phyloP scores from a whole-genome alignment of 495 filamentous ascomycete species.

The Talaromyces ruber region DNA sequence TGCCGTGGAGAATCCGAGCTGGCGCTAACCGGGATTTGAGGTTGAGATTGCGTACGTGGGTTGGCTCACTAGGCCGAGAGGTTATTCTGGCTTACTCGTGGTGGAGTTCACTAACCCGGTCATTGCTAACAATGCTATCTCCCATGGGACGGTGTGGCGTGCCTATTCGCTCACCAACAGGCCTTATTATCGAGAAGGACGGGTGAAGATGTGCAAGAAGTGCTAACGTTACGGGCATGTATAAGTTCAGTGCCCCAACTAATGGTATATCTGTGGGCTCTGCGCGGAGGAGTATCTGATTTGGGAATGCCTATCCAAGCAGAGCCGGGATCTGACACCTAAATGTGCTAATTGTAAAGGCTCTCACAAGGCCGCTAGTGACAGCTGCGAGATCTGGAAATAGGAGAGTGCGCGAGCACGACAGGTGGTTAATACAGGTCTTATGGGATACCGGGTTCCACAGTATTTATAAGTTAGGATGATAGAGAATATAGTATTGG shows the following conservation, averaged over 20 bases:
- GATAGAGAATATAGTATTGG: not conserved
- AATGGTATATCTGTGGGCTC: slow-evolving; percentile 4
- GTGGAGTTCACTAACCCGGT: slow-evolving; percentile 14
- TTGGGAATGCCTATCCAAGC: slow-evolving; percentile 11
- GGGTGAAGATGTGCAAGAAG: slow-evolving; percentile 10
- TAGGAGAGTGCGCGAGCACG: not conserved
- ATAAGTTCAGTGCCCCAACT: slow-evolving; percentile 10
- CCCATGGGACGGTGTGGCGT: slow-evolving; percentile 8
- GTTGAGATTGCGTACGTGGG: not conserved
- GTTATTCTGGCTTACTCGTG: slow-evolving; percentile 9
- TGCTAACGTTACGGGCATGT: slow-evolving; percentile 14
- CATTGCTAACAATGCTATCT: slow-evolving; percentile 12
- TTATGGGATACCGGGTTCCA: not conserved
- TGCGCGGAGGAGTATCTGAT: slow-evolving; percentile 11
- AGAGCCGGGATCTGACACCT: not conserved
- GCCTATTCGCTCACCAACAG: slow-evolving; percentile 2
- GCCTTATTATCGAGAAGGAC: slow-evolving; percentile 9
- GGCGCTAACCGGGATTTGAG: not conserved
- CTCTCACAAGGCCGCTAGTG: not conserved
- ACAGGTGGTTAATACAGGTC: not conserved
- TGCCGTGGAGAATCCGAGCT: not conserved
- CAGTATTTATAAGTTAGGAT: not conserved
- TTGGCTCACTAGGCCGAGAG: slow-evolving; percentile 6
- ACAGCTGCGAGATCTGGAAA: not conserved
- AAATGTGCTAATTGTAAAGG: slow-evolving; percentile 10